Conservation (phyloP, 2,329 filamentous ascomycete species). For the Emmonsia crescens region DNA sequence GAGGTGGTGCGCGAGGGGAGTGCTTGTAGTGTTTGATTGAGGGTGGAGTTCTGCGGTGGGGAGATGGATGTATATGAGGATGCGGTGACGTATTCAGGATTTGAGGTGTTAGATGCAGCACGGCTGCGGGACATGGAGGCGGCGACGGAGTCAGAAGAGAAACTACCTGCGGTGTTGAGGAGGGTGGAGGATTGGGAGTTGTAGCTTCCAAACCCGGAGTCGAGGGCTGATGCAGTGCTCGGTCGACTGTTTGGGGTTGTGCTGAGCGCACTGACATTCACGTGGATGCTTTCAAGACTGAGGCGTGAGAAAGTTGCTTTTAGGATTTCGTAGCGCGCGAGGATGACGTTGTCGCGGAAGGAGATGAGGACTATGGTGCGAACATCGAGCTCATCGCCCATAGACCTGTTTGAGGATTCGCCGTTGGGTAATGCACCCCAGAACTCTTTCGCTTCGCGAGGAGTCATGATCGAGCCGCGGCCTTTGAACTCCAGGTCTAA, state of each 20-base stretch:
- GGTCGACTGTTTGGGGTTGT: constrained; percentile 42
- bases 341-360: constrained; percentile 79
- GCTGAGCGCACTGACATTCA: constrained; percentile 35
- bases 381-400: constrained; percentile 62
- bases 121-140: constrained; percentile 54
- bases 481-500: constrained; percentile 90
- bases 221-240: constrained; percentile 63
- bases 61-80: constrained; percentile 33
- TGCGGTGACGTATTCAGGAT: constrained; percentile 34
- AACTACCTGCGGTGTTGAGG: constrained; percentile 53
- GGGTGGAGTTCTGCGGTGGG: constrained; percentile 24
- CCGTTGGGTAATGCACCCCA: constrained; percentile 62
- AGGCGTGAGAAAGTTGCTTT: constrained; percentile 85
- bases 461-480: constrained; percentile 63
- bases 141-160: constrained; percentile 41
- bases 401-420: constrained; percentile 23
- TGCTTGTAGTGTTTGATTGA: constrained; percentile 3
- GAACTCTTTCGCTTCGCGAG: constrained; percentile 74
- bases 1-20: not conserved
- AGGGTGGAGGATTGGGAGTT: constrained; percentile 71
- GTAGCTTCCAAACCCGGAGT: constrained; percentile 61
- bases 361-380: constrained; percentile 77
- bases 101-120: constrained; percentile 55
- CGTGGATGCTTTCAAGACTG: constrained; percentile 65
- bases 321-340: constrained; percentile 78